phyloP scores from a whole-genome alignment of 1,284 basidiomycete species.

The Sutorius eximius region DNA sequence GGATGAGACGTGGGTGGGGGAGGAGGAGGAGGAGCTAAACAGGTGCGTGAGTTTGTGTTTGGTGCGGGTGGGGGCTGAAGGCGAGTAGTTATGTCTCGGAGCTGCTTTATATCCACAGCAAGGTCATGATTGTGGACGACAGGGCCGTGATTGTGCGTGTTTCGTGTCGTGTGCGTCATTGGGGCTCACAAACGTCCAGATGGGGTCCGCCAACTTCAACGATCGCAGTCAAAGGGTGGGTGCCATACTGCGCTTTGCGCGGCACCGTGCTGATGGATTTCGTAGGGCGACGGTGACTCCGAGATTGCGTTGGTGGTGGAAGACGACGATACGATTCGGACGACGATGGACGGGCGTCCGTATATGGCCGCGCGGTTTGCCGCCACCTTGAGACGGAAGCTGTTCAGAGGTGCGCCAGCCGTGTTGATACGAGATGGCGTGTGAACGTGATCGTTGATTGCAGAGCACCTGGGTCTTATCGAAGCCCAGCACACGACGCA shows the following conservation, averaged over 20 bases:
- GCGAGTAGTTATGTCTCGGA: constrained; percentile 72
- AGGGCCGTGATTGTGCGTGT: constrained; percentile 74
- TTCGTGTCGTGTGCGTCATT: not conserved
- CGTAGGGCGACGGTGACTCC: constrained; percentile 84
- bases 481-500: constrained; percentile 53
- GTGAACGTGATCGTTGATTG: constrained; percentile 5
- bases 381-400: constrained; percentile 70
- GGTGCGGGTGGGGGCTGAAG: constrained; percentile 6
- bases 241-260: not conserved
- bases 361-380: constrained; percentile 76
- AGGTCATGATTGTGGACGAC: constrained; percentile 94
- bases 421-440: not conserved
- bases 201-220: constrained; percentile 89
- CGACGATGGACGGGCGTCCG: constrained; percentile 76
- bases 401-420: constrained; percentile 61
- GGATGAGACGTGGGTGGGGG: constrained; percentile 82
- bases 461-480: constrained; percentile 87
- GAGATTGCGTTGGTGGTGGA: constrained; percentile 92
- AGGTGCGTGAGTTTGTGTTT: constrained; percentile 48
- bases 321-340: constrained; percentile 77
- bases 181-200: constrained; percentile 42
- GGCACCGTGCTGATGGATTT: constrained; percentile 10
- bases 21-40: constrained; percentile 77
- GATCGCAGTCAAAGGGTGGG: constrained; percentile 76
- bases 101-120: constrained; percentile 77